A percentile compares a stretch with the other conserved stretches of the same genome.
Evolutionary conservation across 139 green algal genomes (phyloP).

Genomic region (Closterium sp.): DNA sequence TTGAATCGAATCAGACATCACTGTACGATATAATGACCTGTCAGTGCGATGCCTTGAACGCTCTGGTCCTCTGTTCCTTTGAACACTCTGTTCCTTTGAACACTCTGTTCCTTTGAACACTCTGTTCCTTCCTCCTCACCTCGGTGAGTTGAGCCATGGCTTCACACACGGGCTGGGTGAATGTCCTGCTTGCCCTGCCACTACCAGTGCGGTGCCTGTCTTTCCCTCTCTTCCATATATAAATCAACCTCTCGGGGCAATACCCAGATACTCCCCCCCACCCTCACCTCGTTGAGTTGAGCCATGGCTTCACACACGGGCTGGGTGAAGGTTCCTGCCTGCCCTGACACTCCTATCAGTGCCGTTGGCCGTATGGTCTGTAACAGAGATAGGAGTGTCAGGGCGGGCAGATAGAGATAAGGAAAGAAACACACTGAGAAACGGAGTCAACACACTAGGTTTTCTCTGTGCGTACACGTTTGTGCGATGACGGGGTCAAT

Average conservation of each 20-base stretch:
- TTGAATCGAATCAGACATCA: too few relatives aligned
- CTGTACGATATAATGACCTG: too few relatives aligned
- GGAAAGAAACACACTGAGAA: neutral
- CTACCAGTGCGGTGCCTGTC: constrained; percentile 48
- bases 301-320: constrained; percentile 39
- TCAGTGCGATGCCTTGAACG: too few relatives aligned
- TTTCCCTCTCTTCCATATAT: neutral
- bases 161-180: constrained; percentile 44
- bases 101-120: too few relatives aligned
- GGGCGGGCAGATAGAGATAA: neutral
- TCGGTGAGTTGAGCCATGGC: constrained; percentile 12
- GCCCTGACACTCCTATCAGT: constrained; percentile 45
- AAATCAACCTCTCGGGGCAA: too few relatives aligned
- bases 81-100: too few relatives aligned
- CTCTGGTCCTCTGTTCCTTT: too few relatives aligned
- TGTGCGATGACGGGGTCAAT: too few relatives aligned
- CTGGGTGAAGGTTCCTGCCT: constrained; percentile 32
- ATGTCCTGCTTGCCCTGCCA: constrained; percentile 15
- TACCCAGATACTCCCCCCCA: too few relatives aligned
- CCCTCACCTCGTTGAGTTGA: constrained; percentile 8
- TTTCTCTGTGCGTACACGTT: too few relatives aligned
- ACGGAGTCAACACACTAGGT: too few relatives aligned
- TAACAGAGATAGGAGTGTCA: neutral
- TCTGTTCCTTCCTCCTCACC: too few relatives aligned
- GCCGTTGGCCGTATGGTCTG: constrained; percentile 48